These are phyloP conservation scores for Populus deltoides DNA, from an alignment of 345 rosid genomes.

Conservation along the genomic window DNA sequence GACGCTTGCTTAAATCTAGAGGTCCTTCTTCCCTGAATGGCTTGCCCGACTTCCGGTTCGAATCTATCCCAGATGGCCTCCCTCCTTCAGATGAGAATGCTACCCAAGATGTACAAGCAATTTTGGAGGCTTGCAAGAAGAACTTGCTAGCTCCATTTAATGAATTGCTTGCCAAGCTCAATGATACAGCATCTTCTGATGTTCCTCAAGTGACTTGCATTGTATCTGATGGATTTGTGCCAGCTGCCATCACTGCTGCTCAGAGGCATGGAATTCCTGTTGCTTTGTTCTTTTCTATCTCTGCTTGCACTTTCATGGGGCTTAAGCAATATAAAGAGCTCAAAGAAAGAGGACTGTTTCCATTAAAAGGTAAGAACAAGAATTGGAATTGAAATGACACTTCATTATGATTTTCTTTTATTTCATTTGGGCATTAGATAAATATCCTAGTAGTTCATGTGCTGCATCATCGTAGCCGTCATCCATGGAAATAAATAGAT, in stretches of 20 bases:
- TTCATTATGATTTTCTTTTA: too few species aligned
- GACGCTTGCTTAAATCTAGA: not conserved
- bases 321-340: not conserved
- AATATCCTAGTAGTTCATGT: too few species aligned
- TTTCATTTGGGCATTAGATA: too few species aligned
- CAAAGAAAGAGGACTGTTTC: not conserved
- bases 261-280: not conserved
- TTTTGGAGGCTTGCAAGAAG: not conserved
- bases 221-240: not conserved
- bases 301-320: conserved; percentile 1
- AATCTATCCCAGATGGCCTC: conserved; percentile 3
- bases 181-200: not conserved
- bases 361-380: not conserved
- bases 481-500: too few species aligned
- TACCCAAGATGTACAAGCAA: not conserved
- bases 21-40: not conserved
- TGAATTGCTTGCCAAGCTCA: conserved; percentile 1
- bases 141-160: not conserved
- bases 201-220: not conserved
- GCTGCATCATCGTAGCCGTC: too few species aligned
- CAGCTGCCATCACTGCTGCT: not conserved
- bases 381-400: too few species aligned
- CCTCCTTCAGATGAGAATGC: not conserved
- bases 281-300: not conserved
- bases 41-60: not conserved